Evolutionary conservation across 805 yeast genomes (phyloP), one percentile per base, ranked within the genome.

Genomic region (Lipomyces spencermartinsiae): DNA sequence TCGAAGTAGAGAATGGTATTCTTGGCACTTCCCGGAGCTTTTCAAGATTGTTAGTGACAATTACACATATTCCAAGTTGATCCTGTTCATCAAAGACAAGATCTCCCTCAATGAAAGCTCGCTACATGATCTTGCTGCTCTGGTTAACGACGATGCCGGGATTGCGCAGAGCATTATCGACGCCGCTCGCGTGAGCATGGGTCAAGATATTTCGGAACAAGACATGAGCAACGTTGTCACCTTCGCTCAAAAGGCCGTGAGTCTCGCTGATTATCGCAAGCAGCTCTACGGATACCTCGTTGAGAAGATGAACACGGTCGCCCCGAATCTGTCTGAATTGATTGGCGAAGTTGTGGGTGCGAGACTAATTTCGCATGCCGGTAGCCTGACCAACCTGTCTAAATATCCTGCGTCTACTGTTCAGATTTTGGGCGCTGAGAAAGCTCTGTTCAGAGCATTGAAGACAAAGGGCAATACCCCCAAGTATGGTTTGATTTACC

Each of bases 281-380:
- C 87, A 87, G 76, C 84, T 95, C 76, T 93, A 85, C 83, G 87
- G 88, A 75, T 95, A 95, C 83, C 84, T 95, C 79, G 87, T 92
- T 71, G 97, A 93, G 75, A 95, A 95, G 85, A 95, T 95, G 99
- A 90, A 91, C 85, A 88, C 92, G 67, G 97, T 95, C 79, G 99
- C 99, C 71, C 99, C 99, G 74, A 95, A 95, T 82, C 86, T 95
- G 79, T 88, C 97, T 61, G 97, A 94, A 80, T 87, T 95, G 80
- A 94, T 95, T 78, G 99, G 99, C 80, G 99, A 95, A 84, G 95
- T 94, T 80, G 97, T 95, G 74, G 99, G 99, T 83, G 99, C 99
- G 60, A 88, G 99, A 82, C 87, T 95, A 77, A 95, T 95, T 74
- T 94, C 99, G 68, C 98, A 95, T 77, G 98, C 99, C 71, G 99